A percentile compares a stretch with the other conserved stretches of the same genome.
Evolutionary conservation across 148 eudicot species (phyloP).

Genomic region (Oxyria digyna): DNA sequence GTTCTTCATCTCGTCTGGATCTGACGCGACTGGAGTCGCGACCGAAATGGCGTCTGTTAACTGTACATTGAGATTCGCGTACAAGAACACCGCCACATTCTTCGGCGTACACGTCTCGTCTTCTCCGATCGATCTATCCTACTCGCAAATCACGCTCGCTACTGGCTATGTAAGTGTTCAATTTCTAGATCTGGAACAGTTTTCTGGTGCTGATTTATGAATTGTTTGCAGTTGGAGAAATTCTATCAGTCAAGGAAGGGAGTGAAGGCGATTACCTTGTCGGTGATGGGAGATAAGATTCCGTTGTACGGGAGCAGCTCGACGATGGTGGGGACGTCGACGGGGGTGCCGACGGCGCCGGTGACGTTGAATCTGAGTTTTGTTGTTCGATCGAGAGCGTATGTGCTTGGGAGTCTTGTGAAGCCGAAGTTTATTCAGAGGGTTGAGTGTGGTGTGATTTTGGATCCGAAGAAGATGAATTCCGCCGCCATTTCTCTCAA

Average conservation of each 20-base stretch:
- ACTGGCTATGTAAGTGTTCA: slow-evolving; percentile 45
- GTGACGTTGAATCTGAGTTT: slow-evolving; percentile 50
- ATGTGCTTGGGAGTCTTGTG: slow-evolving; percentile 71
- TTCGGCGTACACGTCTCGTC: slow-evolving; percentile 80
- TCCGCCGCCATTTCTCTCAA: slow-evolving; percentile 39
- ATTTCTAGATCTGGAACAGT: neutral
- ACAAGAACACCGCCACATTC: slow-evolving; percentile 62
- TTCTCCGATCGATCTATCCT: slow-evolving; percentile 48
- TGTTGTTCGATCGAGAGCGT: slow-evolving; percentile 50
- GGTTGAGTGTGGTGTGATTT: slow-evolving; percentile 35
- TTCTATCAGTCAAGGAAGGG: slow-evolving; percentile 61
- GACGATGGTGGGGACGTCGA: slow-evolving; percentile 40
- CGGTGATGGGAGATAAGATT: slow-evolving; percentile 37
- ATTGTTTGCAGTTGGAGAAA: slow-evolving; percentile 43
- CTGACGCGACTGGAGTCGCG: slow-evolving; percentile 60
- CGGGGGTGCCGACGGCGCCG: slow-evolving; percentile 40
- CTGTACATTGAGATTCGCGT: slow-evolving; percentile 49
- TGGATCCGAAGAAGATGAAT: slow-evolving; percentile 35
- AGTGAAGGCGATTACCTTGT: slow-evolving; percentile 28
- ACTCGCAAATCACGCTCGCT: slow-evolving; percentile 45
- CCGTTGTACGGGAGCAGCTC: slow-evolving; percentile 81
- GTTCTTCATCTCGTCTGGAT: slow-evolving; percentile 57
- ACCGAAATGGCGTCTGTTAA: slow-evolving; percentile 75
- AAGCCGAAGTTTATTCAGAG: slow-evolving; percentile 53
- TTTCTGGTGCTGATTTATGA: neutral